These are phyloP conservation scores for Aspergillus fumigatus DNA, from an alignment of 2,329 filamentous ascomycete species.

Conservation along the genomic window DNA sequence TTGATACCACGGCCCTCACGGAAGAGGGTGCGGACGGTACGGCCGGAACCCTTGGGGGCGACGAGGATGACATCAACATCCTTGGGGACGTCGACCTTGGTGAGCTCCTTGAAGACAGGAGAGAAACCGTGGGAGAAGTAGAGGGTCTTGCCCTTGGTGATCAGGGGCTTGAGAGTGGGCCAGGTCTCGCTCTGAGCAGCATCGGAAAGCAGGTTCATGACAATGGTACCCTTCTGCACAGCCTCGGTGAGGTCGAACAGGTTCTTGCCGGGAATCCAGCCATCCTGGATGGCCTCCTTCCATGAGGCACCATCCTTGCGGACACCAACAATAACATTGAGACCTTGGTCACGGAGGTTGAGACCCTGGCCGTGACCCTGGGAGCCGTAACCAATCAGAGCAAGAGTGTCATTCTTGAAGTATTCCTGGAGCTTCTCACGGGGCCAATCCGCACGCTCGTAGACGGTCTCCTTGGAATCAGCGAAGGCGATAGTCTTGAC, in stretches of 20 bases:
- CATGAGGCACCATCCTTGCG: slow-evolving; percentile 97
- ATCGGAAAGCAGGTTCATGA: slow-evolving; percentile 99
- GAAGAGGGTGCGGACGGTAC: slow-evolving; percentile 98
- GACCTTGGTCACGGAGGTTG: slow-evolving; percentile 98
- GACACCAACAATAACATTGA: slow-evolving; percentile 98
- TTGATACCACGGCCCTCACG: slow-evolving; percentile 99
- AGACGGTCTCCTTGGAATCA: slow-evolving; percentile 89
- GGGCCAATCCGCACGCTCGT: slow-evolving; percentile 97
- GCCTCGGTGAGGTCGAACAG: slow-evolving; percentile 97
- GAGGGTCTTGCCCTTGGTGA: slow-evolving; percentile 99
- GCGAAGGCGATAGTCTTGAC: slow-evolving; percentile 99
- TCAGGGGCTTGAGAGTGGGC: slow-evolving; percentile 95
- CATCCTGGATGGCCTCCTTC: slow-evolving; percentile 95
- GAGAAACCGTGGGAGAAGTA: slow-evolving; percentile 99
- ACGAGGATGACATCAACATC: slow-evolving; percentile 99
- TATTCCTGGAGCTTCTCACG: slow-evolving; percentile 98
- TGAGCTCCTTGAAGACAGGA: slow-evolving; percentile 98
- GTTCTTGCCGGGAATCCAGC: slow-evolving; percentile 98
- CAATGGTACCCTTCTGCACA: slow-evolving; percentile 84
- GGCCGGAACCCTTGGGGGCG: slow-evolving; percentile 97
- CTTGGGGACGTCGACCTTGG: slow-evolving; percentile 93
- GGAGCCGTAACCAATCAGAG: slow-evolving; percentile 96
- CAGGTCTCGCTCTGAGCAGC: slow-evolving; percentile 98
- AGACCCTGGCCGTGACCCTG: slow-evolving; percentile 99
- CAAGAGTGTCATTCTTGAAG: slow-evolving; percentile 99